Base-by-base conservation (phyloP, 352 stramenopile species). In the Pythium periplocum region DNA sequence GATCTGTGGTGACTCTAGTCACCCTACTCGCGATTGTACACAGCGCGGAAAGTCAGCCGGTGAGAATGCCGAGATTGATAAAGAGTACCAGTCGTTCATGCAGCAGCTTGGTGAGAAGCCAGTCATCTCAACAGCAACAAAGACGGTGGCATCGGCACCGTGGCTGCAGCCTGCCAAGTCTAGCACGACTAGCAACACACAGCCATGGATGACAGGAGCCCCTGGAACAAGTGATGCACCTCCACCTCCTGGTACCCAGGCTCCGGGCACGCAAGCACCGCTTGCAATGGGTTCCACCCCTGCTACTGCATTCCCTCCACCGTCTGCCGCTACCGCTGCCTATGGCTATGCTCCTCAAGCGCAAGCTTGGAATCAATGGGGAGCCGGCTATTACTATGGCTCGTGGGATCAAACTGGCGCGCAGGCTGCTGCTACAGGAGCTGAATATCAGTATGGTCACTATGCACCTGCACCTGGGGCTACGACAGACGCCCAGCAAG, bases 1-100 rank as follows among this genome's bases (percentile, higher is more conserved):
- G 5, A 98, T 99, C 60, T 99, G 97, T 75, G 97, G 97, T 17
- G 97, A 99, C 66, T 96, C 89, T 30, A 97, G 86, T 64, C 97
- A 99, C 71, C 95, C 95, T 7, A 99, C 97, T 11, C 71, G 96
- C 38, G 97, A 99, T 85, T 99, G 97, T 89, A 94, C 81, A 31
- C 81, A 95, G 51, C 96, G 93, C 52, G 76, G 71, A 33, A 83
- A 89, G 52, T 85, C 75, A 46, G 71, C 75, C 11, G 76, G 71
- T 3, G 79, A 94, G 49, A 90, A 69, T 4, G 84, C 82, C 30
- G 78, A 73, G 34, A 92, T 92, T 34, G 79, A 94, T 61, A 75
- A 91, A 59, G 84, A 94, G 57, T 94, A 92, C 66, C 71, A 83
- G 42, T 86, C 78, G 11, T 92, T 94, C 55, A 90, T 94, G 84